A percentile compares a stretch with the other conserved stretches of the same genome.
phyloP scores from a whole-genome alignment of 441 rosid species.

The Erodium texanum region DNA sequence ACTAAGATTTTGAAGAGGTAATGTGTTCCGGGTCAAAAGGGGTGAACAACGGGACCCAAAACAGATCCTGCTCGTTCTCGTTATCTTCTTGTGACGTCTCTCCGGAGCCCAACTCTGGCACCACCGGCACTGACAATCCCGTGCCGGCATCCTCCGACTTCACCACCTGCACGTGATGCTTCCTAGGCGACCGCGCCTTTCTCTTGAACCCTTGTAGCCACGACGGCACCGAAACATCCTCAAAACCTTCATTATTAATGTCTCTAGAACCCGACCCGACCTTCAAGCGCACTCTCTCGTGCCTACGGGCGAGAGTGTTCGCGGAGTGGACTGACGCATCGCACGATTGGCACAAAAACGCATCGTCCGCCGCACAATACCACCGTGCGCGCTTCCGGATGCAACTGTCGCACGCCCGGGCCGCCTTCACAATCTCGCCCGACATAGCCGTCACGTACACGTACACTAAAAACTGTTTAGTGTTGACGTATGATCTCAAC shows the following conservation, averaged over 20 bases:
- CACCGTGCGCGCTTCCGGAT: constrained; percentile 69
- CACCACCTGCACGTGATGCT: background rate
- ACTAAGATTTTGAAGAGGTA: no score
- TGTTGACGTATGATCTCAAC: no score
- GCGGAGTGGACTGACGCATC: constrained; percentile 81
- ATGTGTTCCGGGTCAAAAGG: no score
- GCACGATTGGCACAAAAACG: constrained; percentile 83
- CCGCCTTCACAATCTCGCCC: constrained; percentile 65
- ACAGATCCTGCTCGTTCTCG: constrained; percentile 54
- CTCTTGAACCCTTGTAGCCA: constrained; percentile 78
- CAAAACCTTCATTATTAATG: constrained; percentile 3
- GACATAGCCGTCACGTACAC: no score
- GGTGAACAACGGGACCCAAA: no score
- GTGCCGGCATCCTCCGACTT: no score
- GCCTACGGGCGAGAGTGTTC: constrained; percentile 68
- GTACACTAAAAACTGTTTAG: no score
- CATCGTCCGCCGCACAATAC: constrained; percentile 96
- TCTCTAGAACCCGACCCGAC: constrained; percentile 32
- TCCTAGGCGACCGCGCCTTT: constrained; percentile 76
- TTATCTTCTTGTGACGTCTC: constrained; percentile 43
- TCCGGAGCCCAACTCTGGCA: constrained; percentile 61
- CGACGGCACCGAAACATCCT: constrained; percentile 27
- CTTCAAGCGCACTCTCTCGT: constrained; percentile 72
- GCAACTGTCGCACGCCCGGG: constrained; percentile 86
- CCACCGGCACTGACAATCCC: constrained; percentile 23